Percentiles rank a stretch among this genome's conserved stretches.
Conservation (phyloP, 805 yeast genomes). For the Candida railenensis region DNA sequence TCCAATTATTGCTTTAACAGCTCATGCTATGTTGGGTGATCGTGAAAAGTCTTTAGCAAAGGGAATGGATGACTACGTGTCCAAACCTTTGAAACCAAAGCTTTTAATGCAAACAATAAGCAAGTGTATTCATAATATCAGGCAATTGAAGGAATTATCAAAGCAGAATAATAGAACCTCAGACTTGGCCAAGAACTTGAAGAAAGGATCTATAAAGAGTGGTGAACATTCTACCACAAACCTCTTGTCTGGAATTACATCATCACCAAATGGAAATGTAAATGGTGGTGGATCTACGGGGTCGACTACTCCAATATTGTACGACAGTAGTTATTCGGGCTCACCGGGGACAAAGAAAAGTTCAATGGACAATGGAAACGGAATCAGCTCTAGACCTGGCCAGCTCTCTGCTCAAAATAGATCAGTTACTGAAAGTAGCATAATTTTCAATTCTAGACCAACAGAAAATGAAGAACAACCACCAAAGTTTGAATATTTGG, state of each 20-base stretch:
- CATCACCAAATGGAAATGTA: conserved; percentile 14
- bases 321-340: conserved; percentile 14
- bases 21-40: conserved; percentile 94
- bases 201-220: conserved; percentile 31
- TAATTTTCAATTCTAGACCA: conserved; percentile 12
- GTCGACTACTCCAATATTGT: conserved; percentile 15
- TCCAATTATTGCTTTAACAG: conserved; percentile 87
- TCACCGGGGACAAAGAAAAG: conserved; percentile 25
- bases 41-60: conserved; percentile 82
- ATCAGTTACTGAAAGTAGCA: conserved; percentile 35
- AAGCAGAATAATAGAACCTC: conserved; percentile 46
- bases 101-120: conserved; percentile 80
- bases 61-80: conserved; percentile 89
- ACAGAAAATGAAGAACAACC: conserved; percentile 17
- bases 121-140: conserved; percentile 73
- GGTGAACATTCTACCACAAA: conserved; percentile 13
- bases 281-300: conserved; percentile 12
- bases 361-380: conserved; percentile 24
- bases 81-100: conserved; percentile 85
- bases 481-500: conserved; percentile 17
- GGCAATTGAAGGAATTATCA: conserved; percentile 57
- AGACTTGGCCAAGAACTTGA: conserved; percentile 46
- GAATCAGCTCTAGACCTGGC: conserved; percentile 23
- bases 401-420: conserved; percentile 27
- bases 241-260: conserved; percentile 12